Evolutionary conservation across 2,329 filamentous ascomycete genomes (phyloP).

Genomic region (Myriosclerotinia scirpicola): DNA sequence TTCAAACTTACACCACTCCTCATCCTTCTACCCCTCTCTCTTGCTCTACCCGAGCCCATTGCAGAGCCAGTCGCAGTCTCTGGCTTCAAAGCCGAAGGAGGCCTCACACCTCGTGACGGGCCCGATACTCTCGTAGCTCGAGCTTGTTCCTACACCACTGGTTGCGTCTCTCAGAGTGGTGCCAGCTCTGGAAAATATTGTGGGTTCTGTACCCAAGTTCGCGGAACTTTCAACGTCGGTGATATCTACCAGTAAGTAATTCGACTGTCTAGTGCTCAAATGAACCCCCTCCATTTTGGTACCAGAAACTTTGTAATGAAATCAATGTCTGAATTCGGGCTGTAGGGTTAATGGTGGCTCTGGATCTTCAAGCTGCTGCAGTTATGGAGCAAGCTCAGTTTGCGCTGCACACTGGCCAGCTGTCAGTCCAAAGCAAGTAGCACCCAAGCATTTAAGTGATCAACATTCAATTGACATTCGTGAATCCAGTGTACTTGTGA

Average conservation of each 20-base stretch:
- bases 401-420: slow-evolving; percentile 20
- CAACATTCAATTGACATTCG: neutral
- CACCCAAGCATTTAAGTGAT: neutral
- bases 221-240: slow-evolving; percentile 10
- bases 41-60: slow-evolving; percentile 5
- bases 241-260: slow-evolving; percentile 23
- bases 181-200: slow-evolving; percentile 22
- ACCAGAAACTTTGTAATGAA: no score
- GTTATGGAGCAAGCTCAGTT: slow-evolving; percentile 10
- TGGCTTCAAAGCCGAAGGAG: slow-evolving; percentile 7
- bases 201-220: slow-evolving; percentile 24
- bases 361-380: slow-evolving; percentile 20
- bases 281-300: neutral
- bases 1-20: slow-evolving; percentile 13
- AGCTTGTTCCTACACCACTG: slow-evolving; percentile 18
- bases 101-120: slow-evolving; percentile 5
- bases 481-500: slow-evolving; percentile 16
- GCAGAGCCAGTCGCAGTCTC: neutral
- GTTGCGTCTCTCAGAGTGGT: slow-evolving; percentile 13
- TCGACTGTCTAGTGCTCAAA: neutral
- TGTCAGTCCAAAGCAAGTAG: slow-evolving; percentile 17
- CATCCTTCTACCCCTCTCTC: slow-evolving; percentile 4
- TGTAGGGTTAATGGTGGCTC: slow-evolving; percentile 22
- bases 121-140: slow-evolving; percentile 13
- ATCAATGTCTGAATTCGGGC: neutral